These are phyloP conservation scores for Dioszegia hungarica DNA, from an alignment of 768 basidiomycete genomes.

Conservation along the genomic window DNA sequence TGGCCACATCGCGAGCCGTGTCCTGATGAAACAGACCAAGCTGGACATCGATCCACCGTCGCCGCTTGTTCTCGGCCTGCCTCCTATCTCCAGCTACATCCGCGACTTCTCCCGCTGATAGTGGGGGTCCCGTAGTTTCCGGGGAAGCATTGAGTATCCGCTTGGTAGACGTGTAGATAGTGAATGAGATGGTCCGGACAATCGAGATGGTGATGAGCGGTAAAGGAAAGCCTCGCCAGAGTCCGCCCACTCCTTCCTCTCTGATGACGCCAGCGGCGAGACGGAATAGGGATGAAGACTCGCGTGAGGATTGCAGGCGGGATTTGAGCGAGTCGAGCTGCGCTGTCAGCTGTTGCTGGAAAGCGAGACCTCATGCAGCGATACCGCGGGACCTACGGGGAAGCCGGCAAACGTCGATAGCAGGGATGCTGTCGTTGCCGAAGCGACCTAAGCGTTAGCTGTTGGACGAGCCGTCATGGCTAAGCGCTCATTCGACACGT, in stretches of 20 bases:
- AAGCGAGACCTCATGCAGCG: too few species aligned
- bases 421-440: constrained; percentile 84
- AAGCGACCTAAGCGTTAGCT: constrained; percentile 58
- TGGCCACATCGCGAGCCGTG: constrained; percentile 59
- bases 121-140: background rate
- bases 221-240: constrained; percentile 55
- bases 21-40: constrained; percentile 34
- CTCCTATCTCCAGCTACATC: background rate
- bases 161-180: constrained; percentile 47
- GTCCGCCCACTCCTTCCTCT: constrained; percentile 57
- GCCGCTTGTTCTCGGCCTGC: background rate
- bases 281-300: constrained; percentile 65
- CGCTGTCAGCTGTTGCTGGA: constrained; percentile 9
- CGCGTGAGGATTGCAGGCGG: constrained; percentile 77
- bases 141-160: constrained; percentile 34
- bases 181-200: constrained; percentile 62
- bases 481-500: background rate
- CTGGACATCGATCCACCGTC: constrained; percentile 21
- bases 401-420: constrained; percentile 90
- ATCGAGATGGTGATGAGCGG: constrained; percentile 93
- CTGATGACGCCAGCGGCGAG: constrained; percentile 47
- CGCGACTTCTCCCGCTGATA: background rate
- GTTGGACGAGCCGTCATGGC: too few species aligned
- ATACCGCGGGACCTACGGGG: constrained; percentile 55
- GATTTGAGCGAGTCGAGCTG: constrained; percentile 94